Evolutionary conservation across 108 stramenopile species (phyloP).

Genomic region (Schizochytrium sp.): DNA sequence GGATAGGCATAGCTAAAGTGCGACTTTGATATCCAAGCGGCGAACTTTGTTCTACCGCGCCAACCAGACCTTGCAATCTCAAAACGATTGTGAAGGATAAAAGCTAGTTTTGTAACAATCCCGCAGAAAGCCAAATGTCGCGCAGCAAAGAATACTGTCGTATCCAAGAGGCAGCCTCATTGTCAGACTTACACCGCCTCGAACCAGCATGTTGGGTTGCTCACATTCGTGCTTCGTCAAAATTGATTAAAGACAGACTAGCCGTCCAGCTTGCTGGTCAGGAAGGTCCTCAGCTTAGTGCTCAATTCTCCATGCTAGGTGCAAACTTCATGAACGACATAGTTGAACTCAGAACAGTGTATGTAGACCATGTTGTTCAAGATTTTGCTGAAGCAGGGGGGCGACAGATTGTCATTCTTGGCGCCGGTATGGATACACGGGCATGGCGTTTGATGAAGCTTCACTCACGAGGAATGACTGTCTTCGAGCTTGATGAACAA

Average conservation of each 20-base stretch:
- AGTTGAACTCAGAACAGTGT: conserved; percentile 7
- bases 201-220: conserved; percentile 9
- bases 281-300: neutral
- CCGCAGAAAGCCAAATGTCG: no score
- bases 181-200: neutral
- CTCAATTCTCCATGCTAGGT: neutral
- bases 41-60: no score
- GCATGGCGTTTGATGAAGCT: neutral
- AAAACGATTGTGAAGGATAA: no score
- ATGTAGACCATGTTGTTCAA: neutral
- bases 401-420: neutral
- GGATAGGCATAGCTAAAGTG: no score
- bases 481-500: conserved; percentile 1
- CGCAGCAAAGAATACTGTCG: neutral
- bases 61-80: no score
- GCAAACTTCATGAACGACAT: conserved; percentile 35
- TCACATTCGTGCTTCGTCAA: neutral
- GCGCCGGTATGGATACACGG: conserved; percentile 22
- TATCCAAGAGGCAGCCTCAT: neutral
- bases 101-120: no score
- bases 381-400: conserved; percentile 19
- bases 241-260: neutral
- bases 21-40: no score
- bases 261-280: neutral
- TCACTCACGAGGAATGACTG: neutral